Conservation (phyloP, 2,329 filamentous ascomycete genomes). For the Lachnellula occidentalis region DNA sequence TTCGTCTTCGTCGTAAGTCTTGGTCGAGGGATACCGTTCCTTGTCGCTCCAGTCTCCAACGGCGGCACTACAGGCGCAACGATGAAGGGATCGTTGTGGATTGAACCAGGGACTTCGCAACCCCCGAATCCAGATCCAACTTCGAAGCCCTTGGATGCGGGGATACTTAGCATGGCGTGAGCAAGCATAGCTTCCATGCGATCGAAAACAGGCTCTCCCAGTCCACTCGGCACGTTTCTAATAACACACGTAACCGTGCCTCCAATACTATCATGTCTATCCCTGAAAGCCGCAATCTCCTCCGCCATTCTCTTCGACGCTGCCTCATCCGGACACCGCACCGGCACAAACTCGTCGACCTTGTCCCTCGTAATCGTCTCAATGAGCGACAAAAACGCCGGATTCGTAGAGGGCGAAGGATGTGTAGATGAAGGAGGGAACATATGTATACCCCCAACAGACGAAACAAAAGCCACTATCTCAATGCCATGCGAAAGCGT, state of each 20-base stretch:
- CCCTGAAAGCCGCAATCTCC: conserved; percentile 70
- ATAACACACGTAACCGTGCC: conserved; percentile 94
- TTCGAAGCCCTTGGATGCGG: conserved; percentile 92
- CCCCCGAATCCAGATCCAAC: conserved; percentile 90
- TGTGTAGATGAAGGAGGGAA: conserved; percentile 66
- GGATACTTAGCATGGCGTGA: conserved; percentile 93
- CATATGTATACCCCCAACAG: conserved; percentile 73
- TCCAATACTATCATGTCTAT: conserved; percentile 81
- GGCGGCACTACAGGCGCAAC: conserved; percentile 38
- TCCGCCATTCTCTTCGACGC: conserved; percentile 68
- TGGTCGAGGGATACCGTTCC: conserved; percentile 46
- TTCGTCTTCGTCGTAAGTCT: conserved; percentile 84
- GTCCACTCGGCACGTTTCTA: conserved; percentile 73
- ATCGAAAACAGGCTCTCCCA: conserved; percentile 92
- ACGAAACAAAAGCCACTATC: conserved; percentile 86
- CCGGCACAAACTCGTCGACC: conserved; percentile 80
- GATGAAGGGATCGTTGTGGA: conserved; percentile 87
- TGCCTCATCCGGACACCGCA: conserved; percentile 72
- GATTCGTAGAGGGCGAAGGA: conserved; percentile 67
- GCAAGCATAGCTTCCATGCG: conserved; percentile 89
- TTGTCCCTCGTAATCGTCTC: conserved; percentile 65
- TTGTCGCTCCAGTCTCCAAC: conserved; percentile 40
- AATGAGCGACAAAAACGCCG: conserved; percentile 70
- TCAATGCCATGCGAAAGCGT: conserved; percentile 74
- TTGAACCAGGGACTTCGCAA: conserved; percentile 78